These are phyloP conservation scores for Tulasnella sp. DNA, from an alignment of 768 basidiomycete genomes.

Conservation along the genomic window DNA sequence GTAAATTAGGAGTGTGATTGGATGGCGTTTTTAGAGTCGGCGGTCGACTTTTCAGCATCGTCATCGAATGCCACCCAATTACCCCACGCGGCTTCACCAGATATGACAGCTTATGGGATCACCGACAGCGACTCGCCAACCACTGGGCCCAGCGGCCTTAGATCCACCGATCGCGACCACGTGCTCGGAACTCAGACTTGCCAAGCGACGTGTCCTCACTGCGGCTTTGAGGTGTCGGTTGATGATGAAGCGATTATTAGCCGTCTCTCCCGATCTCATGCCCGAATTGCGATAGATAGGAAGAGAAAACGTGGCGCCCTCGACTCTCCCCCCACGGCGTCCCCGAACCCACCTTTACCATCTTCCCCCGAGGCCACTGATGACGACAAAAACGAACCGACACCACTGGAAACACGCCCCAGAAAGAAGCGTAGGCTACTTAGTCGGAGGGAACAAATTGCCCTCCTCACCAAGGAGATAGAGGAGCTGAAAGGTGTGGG, in stretches of 20 bases:
- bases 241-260: too few species aligned
- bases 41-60: neutral
- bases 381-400: neutral
- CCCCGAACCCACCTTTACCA: neutral
- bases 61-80: neutral
- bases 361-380: neutral
- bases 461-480: neutral
- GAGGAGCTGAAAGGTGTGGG: neutral
- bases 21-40: neutral
- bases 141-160: neutral
- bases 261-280: too few species aligned
- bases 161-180: too few species aligned
- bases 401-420: neutral
- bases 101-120: neutral
- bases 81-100: neutral
- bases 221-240: too few species aligned
- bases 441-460: neutral
- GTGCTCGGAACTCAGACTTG: neutral
- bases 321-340: neutral
- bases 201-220: neutral
- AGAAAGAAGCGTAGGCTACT: neutral
- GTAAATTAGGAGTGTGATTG: neutral
- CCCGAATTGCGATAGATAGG: neutral
- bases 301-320: neutral
- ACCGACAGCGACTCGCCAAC: neutral